Conservation (phyloP, 129 eudicot genomes). For the Helianthus tuberosus region DNA sequence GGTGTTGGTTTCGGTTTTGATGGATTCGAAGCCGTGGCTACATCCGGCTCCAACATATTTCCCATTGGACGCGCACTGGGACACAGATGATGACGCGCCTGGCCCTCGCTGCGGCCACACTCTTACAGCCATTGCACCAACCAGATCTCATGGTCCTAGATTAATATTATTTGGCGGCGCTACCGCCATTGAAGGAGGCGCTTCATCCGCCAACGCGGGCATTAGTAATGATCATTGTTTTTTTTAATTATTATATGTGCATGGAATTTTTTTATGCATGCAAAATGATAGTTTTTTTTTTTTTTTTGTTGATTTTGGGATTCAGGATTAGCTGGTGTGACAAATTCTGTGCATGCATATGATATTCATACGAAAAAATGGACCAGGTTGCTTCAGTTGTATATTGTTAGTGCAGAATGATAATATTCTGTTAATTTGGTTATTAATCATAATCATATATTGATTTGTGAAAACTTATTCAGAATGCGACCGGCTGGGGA, state of each 20-base stretch:
- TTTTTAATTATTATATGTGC: background rate
- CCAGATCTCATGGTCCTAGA: slow-evolving; percentile 83
- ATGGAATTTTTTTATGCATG: slow-evolving; percentile 5
- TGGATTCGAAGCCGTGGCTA: slow-evolving; percentile 66
- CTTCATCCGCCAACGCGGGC: slow-evolving; percentile 55
- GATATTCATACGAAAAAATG: slow-evolving; percentile 82
- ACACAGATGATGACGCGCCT: slow-evolving; percentile 74
- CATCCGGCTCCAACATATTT: slow-evolving; percentile 82
- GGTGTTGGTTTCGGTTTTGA: slow-evolving; percentile 25
- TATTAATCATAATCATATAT: slow-evolving; percentile 1
- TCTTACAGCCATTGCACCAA: slow-evolving; percentile 84
- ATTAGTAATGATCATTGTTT: slow-evolving; percentile 44
- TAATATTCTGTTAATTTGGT: background rate
- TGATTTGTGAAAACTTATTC: slow-evolving; percentile 24
- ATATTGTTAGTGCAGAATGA: background rate
- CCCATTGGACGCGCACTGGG: slow-evolving; percentile 61
- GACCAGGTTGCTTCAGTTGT: slow-evolving; percentile 56
- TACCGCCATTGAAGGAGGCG: slow-evolving; percentile 90
- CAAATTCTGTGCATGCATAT: slow-evolving; percentile 82
- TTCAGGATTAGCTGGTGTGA: slow-evolving; percentile 90
- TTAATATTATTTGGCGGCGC: slow-evolving; percentile 92
- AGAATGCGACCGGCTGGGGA: slow-evolving; percentile 89
- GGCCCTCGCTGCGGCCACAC: slow-evolving; percentile 95
- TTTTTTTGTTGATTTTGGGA: background rate
- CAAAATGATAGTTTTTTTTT: background rate